Percentiles rank a stretch among this genome's conserved stretches.
Conservation (phyloP, 306 rosid species). For the Prinsepia uniflora region DNA sequence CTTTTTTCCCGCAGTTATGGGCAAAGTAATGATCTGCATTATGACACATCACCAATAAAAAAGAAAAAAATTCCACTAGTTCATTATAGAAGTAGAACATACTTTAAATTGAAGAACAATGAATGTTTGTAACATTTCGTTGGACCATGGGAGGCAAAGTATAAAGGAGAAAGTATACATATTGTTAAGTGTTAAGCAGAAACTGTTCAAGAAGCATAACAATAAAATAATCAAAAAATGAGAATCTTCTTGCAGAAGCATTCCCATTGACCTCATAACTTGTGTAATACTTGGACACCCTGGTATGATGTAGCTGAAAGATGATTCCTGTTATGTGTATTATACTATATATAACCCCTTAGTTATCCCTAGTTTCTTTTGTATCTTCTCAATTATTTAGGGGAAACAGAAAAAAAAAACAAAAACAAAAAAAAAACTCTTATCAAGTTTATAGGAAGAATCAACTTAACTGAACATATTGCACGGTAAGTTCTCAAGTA, state of each 20-base stretch:
- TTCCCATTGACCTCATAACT: not conserved
- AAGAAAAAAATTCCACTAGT: not conserved
- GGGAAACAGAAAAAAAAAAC: no score
- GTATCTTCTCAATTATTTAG: no score
- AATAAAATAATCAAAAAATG: not conserved
- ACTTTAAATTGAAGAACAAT: not conserved
- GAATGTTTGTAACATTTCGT: not conserved
- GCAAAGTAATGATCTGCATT: constrained; percentile 9
- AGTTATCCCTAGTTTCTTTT: no score
- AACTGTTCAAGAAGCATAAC: not conserved
- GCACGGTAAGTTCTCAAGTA: not conserved
- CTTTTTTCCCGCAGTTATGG: not conserved
- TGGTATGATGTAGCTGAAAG: not conserved
- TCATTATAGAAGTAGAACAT: not conserved
- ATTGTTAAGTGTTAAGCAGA: not conserved
- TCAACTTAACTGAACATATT: not conserved
- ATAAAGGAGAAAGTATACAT: not conserved
- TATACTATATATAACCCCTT: not conserved
- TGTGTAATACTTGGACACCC: not conserved
- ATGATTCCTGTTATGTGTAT: not conserved
- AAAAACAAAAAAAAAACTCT: no score
- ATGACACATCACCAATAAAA: not conserved
- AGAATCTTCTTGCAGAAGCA: not conserved
- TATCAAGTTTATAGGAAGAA: not conserved
- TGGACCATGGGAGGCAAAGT: not conserved